These are phyloP conservation scores for Suillus luteus DNA, from an alignment of 768 basidiomycete genomes.

Conservation along the genomic window DNA sequence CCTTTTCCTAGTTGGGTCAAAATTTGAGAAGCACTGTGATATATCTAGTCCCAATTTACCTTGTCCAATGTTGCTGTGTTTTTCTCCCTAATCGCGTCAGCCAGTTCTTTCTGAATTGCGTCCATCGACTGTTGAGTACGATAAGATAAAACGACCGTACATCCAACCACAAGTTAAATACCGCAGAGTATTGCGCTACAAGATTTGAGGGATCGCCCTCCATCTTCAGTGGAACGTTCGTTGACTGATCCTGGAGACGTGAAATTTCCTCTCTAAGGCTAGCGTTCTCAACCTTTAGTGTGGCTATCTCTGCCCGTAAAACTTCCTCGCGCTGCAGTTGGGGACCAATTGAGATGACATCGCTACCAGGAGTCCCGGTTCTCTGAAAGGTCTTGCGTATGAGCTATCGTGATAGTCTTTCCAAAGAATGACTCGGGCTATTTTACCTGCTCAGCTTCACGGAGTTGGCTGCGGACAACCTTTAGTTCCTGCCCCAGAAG, in stretches of 20 bases:
- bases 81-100: slow-evolving; percentile 18
- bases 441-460: slow-evolving; percentile 25
- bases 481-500: slow-evolving; percentile 30
- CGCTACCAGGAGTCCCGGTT: slow-evolving; percentile 11
- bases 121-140: slow-evolving; percentile 16
- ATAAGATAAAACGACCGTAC: neutral
- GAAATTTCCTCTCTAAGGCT: slow-evolving; percentile 19
- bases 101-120: slow-evolving; percentile 16
- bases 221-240: slow-evolving; percentile 19
- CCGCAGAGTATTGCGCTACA: slow-evolving; percentile 14
- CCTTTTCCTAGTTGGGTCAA: slow-evolving; percentile 17
- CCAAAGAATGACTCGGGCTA: neutral
- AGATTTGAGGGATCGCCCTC: slow-evolving; percentile 14
- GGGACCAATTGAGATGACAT: slow-evolving; percentile 1
- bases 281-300: slow-evolving; percentile 24
- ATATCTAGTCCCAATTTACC: neutral
- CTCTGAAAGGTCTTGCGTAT: slow-evolving; percentile 14
- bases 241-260: slow-evolving; percentile 17
- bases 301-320: slow-evolving; percentile 20
- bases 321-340: slow-evolving; percentile 14
- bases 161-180: neutral
- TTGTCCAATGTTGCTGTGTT: slow-evolving; percentile 7
- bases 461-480: slow-evolving; percentile 22
- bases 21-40: neutral
- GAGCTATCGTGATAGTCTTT: neutral